A percentile compares a stretch with the other conserved stretches of the same genome.
Conservation (phyloP, 129 eudicot genomes). For the Escallonia rubra region DNA sequence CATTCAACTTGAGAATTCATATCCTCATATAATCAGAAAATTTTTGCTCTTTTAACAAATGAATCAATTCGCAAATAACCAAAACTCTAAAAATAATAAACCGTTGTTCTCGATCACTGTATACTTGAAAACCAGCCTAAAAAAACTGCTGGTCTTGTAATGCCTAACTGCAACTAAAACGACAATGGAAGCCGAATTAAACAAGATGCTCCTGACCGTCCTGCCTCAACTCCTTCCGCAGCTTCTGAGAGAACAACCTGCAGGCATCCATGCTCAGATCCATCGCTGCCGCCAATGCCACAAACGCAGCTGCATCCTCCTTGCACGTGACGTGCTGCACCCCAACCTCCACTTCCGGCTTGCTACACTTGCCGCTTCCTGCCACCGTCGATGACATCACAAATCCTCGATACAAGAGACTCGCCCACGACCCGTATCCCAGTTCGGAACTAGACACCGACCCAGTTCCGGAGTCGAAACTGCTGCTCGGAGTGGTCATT, state of each 20-base stretch:
- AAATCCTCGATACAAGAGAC: constrained; percentile 63
- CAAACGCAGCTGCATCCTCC: constrained; percentile 88
- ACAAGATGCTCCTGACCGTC: constrained; percentile 24
- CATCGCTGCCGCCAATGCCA: constrained; percentile 83
- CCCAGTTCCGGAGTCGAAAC: constrained; percentile 67
- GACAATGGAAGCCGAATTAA: background rate
- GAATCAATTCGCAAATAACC: no score
- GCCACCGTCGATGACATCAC: constrained; percentile 89
- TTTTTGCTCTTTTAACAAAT: no score
- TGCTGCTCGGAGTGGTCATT: constrained; percentile 57
- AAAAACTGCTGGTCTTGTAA: no score
- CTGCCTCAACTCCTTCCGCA: constrained; percentile 76
- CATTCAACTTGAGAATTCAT: no score
- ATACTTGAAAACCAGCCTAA: no score
- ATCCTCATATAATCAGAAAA: no score
- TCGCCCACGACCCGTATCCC: constrained; percentile 76
- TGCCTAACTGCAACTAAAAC: constrained; percentile 3
- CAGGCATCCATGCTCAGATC: constrained; percentile 83
- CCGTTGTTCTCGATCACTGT: no score
- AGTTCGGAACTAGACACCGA: constrained; percentile 50
- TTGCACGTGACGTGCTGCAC: constrained; percentile 78
- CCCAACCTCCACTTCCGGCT: constrained; percentile 83
- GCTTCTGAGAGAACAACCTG: constrained; percentile 56
- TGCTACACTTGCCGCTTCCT: constrained; percentile 47
- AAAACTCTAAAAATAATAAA: no score